A percentile compares a stretch with the other conserved stretches of the same genome.
phyloP scores from a whole-genome alignment of 192 early-diverging fungal species.

The Podila minutissima region DNA sequence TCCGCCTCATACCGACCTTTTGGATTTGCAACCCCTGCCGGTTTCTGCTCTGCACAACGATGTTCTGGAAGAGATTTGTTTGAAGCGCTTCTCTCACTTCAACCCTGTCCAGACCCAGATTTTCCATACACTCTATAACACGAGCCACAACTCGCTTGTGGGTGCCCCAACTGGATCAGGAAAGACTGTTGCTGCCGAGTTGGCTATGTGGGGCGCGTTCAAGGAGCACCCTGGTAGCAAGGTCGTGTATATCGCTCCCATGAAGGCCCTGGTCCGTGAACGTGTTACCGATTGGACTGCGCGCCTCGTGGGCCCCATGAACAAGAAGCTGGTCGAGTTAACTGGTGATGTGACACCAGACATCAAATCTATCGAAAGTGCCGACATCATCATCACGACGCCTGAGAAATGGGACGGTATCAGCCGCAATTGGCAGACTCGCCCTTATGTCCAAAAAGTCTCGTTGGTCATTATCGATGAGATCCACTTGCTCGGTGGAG shows the following conservation, averaged over 20 bases:
- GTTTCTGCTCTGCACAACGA: conserved; percentile 85
- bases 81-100: conserved; percentile 90
- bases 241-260: conserved; percentile 97
- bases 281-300: conserved; percentile 89
- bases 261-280: conserved; percentile 98
- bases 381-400: conserved; percentile 98
- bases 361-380: conserved; percentile 80
- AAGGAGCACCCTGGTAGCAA: conserved; percentile 81
- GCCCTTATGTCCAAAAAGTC: conserved; percentile 88
- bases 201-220: conserved; percentile 96
- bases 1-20: conserved; percentile 89
- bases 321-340: conserved; percentile 89
- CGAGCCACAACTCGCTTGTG: conserved; percentile 85
- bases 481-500: conserved; percentile 96
- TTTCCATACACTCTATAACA: conserved; percentile 96
- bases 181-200: conserved; percentile 96
- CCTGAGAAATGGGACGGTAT: conserved; percentile 99
- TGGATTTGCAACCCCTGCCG: conserved; percentile 93
- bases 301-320: conserved; percentile 76
- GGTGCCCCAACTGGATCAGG: conserved; percentile 99
- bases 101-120: conserved; percentile 99
- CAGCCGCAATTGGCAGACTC: conserved; percentile 90
- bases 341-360: conserved; percentile 98
- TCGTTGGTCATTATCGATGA: conserved; percentile 97
- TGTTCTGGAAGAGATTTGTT: conserved; percentile 87